phyloP scores from a whole-genome alignment of 805 yeast species.

The Kregervanrija fluxuum region DNA sequence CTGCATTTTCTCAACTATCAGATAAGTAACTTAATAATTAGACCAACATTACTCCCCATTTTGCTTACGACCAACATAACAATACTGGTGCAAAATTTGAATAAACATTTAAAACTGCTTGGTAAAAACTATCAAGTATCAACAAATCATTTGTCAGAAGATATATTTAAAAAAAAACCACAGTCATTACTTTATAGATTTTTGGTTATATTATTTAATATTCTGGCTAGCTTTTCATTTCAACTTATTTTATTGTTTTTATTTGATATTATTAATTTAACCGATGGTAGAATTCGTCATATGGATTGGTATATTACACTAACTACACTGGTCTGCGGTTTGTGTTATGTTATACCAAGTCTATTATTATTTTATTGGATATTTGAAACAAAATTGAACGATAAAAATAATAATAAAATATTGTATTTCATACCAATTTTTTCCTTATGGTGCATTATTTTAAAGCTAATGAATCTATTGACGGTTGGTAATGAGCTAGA shows the following conservation, averaged over 20 bases:
- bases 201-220: constrained; percentile 13
- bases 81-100: constrained; percentile 1
- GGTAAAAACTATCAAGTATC: constrained; percentile 1
- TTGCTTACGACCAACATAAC: constrained; percentile 3
- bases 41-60: constrained; percentile 6
- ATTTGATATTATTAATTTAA: constrained; percentile 20
- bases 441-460: constrained; percentile 28
- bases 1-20: constrained; percentile 3
- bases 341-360: constrained; percentile 39
- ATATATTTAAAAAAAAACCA: neutral
- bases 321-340: constrained; percentile 30
- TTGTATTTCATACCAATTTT: constrained; percentile 12
- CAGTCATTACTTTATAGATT: neutral
- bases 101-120: neutral
- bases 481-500: constrained; percentile 1
- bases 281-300: constrained; percentile 22
- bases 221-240: constrained; percentile 22
- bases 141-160: neutral
- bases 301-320: constrained; percentile 34
- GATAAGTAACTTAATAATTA: constrained; percentile 2
- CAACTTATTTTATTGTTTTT: constrained; percentile 23
- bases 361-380: constrained; percentile 12
- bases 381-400: constrained; percentile 2
- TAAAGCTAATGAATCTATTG: constrained; percentile 22
- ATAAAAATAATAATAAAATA: neutral